A percentile compares a stretch with the other conserved stretches of the same genome.
Evolutionary conservation across 2,329 filamentous ascomycete genomes (phyloP).

Genomic region (Cercospora beticola): DNA sequence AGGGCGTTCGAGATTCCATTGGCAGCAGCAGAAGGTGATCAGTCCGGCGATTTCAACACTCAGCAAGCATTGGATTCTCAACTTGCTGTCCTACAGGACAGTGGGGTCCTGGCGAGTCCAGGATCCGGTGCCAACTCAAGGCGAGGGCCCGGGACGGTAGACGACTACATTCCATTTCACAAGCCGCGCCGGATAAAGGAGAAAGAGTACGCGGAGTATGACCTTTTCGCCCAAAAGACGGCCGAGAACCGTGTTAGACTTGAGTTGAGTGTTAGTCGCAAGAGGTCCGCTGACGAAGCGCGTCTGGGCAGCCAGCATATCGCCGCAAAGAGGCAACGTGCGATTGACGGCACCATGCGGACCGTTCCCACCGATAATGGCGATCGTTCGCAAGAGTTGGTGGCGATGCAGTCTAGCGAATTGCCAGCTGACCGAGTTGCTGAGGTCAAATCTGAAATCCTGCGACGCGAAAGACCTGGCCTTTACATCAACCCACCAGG

Average conservation of each 20-base stretch:
- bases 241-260: slow-evolving; percentile 19
- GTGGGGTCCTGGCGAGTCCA: neutral
- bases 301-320: neutral
- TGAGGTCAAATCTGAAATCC: slow-evolving; percentile 34
- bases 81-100: neutral
- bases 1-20: neutral
- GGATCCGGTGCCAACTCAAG: neutral
- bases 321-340: slow-evolving; percentile 3
- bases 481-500: slow-evolving; percentile 49
- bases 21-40: neutral
- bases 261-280: slow-evolving; percentile 17
- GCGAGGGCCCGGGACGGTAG: neutral
- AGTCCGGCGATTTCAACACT: neutral
- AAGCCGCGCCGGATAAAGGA: slow-evolving; percentile 18
- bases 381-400: neutral
- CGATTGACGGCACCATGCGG: neutral
- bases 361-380: neutral
- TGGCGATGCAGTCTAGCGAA: neutral
- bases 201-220: slow-evolving; percentile 26
- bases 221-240: slow-evolving; percentile 15
- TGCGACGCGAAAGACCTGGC: slow-evolving; percentile 38
- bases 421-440: slow-evolving; percentile 27
- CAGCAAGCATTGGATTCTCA: neutral
- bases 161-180: neutral
- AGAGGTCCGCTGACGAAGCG: slow-evolving; percentile 7